Conservation (phyloP, 2,329 filamentous ascomycete species). For the Ascochyta pisi region DNA sequence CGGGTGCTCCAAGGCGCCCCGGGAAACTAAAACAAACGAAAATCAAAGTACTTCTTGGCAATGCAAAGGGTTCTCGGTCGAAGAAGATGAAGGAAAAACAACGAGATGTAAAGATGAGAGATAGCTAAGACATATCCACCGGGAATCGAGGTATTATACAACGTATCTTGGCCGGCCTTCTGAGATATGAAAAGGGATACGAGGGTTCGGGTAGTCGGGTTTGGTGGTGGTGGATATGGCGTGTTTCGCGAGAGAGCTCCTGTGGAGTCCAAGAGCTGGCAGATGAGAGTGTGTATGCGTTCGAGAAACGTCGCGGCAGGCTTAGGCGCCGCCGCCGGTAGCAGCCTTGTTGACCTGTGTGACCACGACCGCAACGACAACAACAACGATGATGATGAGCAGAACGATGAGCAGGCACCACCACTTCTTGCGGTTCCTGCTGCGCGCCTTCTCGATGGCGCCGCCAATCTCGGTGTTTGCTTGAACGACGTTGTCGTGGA, state of each 20-base stretch:
- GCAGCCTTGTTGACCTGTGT: slow-evolving; percentile 36
- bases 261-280: not conserved
- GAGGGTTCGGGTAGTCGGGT: slow-evolving; percentile 2
- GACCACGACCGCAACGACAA: slow-evolving; percentile 50
- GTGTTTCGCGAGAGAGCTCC: not conserved
- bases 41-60: slow-evolving; percentile 3
- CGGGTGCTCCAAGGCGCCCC: not conserved
- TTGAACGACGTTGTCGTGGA: slow-evolving; percentile 81
- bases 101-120: not conserved
- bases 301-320: not conserved
- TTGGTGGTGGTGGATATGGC: slow-evolving; percentile 11
- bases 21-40: slow-evolving; percentile 5
- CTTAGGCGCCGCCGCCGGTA: slow-evolving; percentile 9
- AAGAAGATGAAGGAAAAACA: slow-evolving; percentile 4
- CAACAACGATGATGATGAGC: slow-evolving; percentile 47
- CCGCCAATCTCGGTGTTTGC: slow-evolving; percentile 82
- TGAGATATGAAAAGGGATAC: slow-evolving; percentile 22
- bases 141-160: slow-evolving; percentile 25
- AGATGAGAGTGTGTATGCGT: not conserved
- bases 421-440: slow-evolving; percentile 87
- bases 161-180: slow-evolving; percentile 21
- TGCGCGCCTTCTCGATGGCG: slow-evolving; percentile 80
- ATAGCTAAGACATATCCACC: slow-evolving; percentile 13
- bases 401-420: slow-evolving; percentile 79
- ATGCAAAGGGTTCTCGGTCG: not conserved